These are phyloP conservation scores for Parastagonospora nodorum DNA, from an alignment of 2,329 filamentous ascomycete genomes.

Conservation along the genomic window DNA sequence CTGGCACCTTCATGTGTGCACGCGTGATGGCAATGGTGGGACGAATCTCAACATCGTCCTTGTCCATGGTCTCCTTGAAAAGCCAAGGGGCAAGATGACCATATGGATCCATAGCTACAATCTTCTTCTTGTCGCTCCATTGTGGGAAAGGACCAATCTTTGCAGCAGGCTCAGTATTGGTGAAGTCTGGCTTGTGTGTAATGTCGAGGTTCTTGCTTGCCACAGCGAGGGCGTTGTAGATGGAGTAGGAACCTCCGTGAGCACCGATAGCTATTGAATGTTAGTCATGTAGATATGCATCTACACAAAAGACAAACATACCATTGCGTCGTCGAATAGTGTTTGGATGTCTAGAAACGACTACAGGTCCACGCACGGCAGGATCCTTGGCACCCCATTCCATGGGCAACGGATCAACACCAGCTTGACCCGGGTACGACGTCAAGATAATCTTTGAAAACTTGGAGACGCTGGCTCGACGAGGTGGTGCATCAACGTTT, in stretches of 20 bases:
- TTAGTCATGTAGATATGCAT: constrained; percentile 12
- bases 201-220: constrained; percentile 86
- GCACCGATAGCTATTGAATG: constrained; percentile 63
- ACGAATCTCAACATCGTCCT: constrained; percentile 81
- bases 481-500: constrained; percentile 38
- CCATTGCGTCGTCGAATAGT: constrained; percentile 83
- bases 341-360: constrained; percentile 76
- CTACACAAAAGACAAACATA: constrained; percentile 42
- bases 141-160: constrained; percentile 86
- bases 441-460: constrained; percentile 71
- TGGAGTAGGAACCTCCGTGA: constrained; percentile 90
- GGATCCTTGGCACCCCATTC: constrained; percentile 84
- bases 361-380: constrained; percentile 78
- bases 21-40: constrained; percentile 91
- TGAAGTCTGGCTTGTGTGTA: constrained; percentile 78
- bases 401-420: constrained; percentile 88
- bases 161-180: constrained; percentile 89
- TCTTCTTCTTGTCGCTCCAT: constrained; percentile 90
- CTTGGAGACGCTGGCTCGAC: constrained; percentile 52
- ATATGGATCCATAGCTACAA: constrained; percentile 95
- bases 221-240: constrained; percentile 92
- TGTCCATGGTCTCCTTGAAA: constrained; percentile 77
- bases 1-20: constrained; percentile 95
- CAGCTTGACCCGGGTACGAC: constrained; percentile 92
- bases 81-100: constrained; percentile 86